Evolutionary conservation across 1,139 yeast genomes (phyloP).

Genomic region (Eremothecium coryli): DNA sequence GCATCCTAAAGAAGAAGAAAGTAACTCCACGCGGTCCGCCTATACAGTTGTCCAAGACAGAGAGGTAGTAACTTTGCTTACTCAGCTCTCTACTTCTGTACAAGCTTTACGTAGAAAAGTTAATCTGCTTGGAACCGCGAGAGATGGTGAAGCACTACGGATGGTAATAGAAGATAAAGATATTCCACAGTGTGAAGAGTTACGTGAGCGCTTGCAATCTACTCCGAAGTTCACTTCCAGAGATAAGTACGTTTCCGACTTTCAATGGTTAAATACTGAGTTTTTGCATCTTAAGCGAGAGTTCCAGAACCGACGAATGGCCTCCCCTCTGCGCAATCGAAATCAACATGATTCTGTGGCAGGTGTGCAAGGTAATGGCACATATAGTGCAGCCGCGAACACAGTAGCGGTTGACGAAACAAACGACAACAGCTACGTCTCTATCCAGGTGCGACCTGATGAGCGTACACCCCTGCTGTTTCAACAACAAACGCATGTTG

Average conservation of each 20-base stretch:
- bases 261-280: conserved; percentile 34
- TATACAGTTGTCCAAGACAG: conserved; percentile 1
- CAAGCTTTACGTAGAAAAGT: conserved; percentile 42
- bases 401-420: background rate
- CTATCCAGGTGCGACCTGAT: conserved; percentile 32
- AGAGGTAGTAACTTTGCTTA: conserved; percentile 1
- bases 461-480: conserved; percentile 35
- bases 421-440: conserved; percentile 16
- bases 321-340: conserved; percentile 21
- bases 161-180: conserved; percentile 32
- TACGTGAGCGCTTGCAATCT: conserved; percentile 22
- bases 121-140: conserved; percentile 44
- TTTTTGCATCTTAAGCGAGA: conserved; percentile 34
- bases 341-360: conserved; percentile 6
- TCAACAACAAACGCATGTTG: conserved; percentile 27
- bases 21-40: background rate
- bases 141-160: conserved; percentile 42
- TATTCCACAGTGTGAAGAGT: conserved; percentile 18
- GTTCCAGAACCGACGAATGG: conserved; percentile 33
- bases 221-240: conserved; percentile 31
- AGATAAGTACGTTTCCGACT: conserved; percentile 37
- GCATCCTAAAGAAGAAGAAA: conserved; percentile 27
- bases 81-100: conserved; percentile 28
- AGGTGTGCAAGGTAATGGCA: conserved; percentile 10
- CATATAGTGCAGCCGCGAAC: conserved; percentile 34